Percentiles rank a stretch among this genome's conserved stretches.
phyloP scores from a whole-genome alignment of 2,329 filamentous ascomycete genomes.

The Dactylellina drechsleri region DNA sequence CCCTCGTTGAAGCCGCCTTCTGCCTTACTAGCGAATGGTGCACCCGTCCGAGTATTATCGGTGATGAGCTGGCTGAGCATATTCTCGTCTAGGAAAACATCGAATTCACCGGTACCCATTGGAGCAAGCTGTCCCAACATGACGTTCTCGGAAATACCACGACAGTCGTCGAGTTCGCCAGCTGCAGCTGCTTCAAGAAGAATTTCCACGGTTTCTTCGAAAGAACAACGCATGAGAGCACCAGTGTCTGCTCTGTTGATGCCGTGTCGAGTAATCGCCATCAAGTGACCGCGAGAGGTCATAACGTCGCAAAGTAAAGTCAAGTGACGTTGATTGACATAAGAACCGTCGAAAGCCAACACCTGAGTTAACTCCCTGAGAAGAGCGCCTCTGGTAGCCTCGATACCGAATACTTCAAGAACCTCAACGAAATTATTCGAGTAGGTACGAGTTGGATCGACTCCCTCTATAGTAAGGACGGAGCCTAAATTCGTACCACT shows the following conservation, averaged over 20 bases:
- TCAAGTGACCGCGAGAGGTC: conserved; percentile 92
- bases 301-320: conserved; percentile 95
- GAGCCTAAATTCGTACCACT: conserved; percentile 86
- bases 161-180: conserved; percentile 96
- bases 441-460: conserved; percentile 85
- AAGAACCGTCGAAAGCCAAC: conserved; percentile 97
- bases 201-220: conserved; percentile 99
- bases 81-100: conserved; percentile 89
- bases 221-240: conserved; percentile 98
- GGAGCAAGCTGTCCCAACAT: conserved; percentile 98
- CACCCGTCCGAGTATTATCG: conserved; percentile 80
- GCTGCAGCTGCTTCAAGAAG: conserved; percentile 92
- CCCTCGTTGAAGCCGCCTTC: conserved; percentile 69
- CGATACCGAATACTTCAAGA: conserved; percentile 93
- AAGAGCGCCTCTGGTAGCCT: conserved; percentile 86
- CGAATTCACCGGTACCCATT: conserved; percentile 95
- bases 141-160: conserved; percentile 97
- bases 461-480: conserved; percentile 85
- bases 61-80: conserved; percentile 96
- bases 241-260: conserved; percentile 98
- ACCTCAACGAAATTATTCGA: conserved; percentile 97
- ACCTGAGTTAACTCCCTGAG: conserved; percentile 90
- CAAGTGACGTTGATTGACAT: conserved; percentile 98
- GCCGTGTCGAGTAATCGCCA: conserved; percentile 96
- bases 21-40: conserved; percentile 75